Conservation (phyloP, 1,284 basidiomycete species). For the Schizopora paradoxa region DNA sequence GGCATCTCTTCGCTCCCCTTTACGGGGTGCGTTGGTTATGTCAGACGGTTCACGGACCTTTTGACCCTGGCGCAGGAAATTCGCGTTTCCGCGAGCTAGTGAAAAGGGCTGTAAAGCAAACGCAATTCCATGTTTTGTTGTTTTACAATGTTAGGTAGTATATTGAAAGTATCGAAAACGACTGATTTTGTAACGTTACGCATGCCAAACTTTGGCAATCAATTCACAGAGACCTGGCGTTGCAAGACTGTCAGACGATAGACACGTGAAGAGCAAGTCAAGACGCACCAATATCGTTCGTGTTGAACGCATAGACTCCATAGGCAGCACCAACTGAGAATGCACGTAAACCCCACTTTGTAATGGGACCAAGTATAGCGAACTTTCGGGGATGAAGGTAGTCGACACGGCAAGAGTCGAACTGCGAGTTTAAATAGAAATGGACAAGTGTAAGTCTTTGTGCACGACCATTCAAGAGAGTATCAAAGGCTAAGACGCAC, state of each 20-base stretch:
- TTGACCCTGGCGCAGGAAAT: no score
- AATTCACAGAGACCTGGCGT: conserved; percentile 64
- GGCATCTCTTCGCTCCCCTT: no score
- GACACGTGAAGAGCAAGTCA: conserved; percentile 11
- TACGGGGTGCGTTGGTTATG: no score
- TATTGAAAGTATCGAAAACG: no score
- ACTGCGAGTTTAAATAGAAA: conserved; percentile 36
- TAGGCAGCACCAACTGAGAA: conserved; percentile 82
- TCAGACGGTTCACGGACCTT: no score
- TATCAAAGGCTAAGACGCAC: conserved; percentile 38
- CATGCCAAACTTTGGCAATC: conserved; percentile 60
- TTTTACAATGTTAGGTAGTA: no score
- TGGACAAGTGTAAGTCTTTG: background rate
- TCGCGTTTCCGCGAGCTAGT: no score
- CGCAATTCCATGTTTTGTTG: no score
- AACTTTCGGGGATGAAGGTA: conserved; percentile 95
- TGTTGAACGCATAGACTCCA: conserved; percentile 97
- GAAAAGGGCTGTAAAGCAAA: no score
- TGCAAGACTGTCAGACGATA: conserved; percentile 4
- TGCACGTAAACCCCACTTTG: conserved; percentile 72
- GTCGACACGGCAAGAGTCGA: conserved; percentile 74
- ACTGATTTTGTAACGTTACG: no score
- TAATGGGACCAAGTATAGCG: conserved; percentile 66
- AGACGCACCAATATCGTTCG: conserved; percentile 86
- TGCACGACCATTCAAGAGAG: no score